phyloP scores from a whole-genome alignment of 768 basidiomycete species.

The Strobilomyces echinocephalus region DNA sequence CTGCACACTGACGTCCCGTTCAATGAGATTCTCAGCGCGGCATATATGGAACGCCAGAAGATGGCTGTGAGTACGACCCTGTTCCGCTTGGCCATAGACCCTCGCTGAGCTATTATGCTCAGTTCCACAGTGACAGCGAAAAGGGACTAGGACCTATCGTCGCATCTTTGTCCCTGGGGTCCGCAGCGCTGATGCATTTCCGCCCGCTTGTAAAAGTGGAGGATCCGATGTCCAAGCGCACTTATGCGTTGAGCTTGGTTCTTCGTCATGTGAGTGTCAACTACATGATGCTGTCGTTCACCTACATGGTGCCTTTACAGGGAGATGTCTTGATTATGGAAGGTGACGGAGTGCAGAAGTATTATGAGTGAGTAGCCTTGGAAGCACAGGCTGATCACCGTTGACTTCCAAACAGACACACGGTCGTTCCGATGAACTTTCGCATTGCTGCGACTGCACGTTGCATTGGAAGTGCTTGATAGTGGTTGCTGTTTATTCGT shows the following conservation, averaged over 20 bases:
- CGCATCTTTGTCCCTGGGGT: constrained; percentile 73
- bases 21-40: constrained; percentile 78
- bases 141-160: constrained; percentile 66
- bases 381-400: background rate
- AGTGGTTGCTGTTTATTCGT: background rate
- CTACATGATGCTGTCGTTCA: constrained; percentile 4
- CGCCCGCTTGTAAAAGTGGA: constrained; percentile 43
- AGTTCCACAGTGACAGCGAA: constrained; percentile 83
- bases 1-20: constrained; percentile 42
- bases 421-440: constrained; percentile 69
- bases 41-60: constrained; percentile 80
- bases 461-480: constrained; percentile 42
- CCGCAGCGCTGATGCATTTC: constrained; percentile 78
- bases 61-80: constrained; percentile 58
- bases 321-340: constrained; percentile 80
- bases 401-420: constrained; percentile 48
- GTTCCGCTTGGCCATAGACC: background rate
- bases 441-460: constrained; percentile 79
- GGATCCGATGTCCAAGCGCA: constrained; percentile 19
- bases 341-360: constrained; percentile 58
- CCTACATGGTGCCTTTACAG: constrained; percentile 33
- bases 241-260: constrained; percentile 48
- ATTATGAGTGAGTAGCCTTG: constrained; percentile 55
- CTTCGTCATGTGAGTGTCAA: constrained; percentile 56
- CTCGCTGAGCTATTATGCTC: constrained; percentile 8